Base-by-base conservation (phyloP, 176 grass and related monocot genomes). In the Carex myosuroides region DNA sequence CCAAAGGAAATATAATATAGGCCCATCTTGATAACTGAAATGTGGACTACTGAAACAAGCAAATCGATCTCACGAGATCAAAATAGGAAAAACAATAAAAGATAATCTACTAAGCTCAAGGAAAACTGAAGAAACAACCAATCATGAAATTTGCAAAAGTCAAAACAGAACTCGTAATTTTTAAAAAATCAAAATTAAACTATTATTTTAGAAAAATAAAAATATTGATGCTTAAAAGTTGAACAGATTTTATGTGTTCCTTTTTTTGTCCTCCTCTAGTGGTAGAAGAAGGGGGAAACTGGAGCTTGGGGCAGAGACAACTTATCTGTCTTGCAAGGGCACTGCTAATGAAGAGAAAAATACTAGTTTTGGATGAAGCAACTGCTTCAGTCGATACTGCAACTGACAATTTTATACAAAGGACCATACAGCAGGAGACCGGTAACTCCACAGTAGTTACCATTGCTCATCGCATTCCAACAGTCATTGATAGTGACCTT, bases 351-450 rank as follows among this genome's bases (percentile, higher is more conserved):
- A 92, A 88, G 79, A 97, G 85, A 78, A 97, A 91, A 80, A 94
- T 94, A 83, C 88, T 97, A 66, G 90, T 97, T 83, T 88, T 97
- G 59, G 94, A 97, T 84, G 94, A 97, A 91, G 94, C 94, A 67
- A 97, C 94, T 39, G 90, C 94, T 78, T 97, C 94, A 16, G 92
- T 97, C 17, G 94, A 97, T 86, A 89, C 90, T 46, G 94, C 87
- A 61, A 97, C 90, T 11, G 92, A 97, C 62, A 97, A 86, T 83
- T 89, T 97, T 37, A 97, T 97, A 84, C 94, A 97, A 75, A 94
- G 83, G 64, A 97, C 85, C 60, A 97, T 97, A 90, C 90, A 86
- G 83, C 88, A 92, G 86, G 90, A 94, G 84, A 94, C 94, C 8
- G 80, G 53, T 64, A 81, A 70, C 20, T 97, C 81, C 81, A 97